A percentile compares a stretch with the other conserved stretches of the same genome.
Conservation (phyloP, 352 stramenopile genomes). For the Globisporangium paddicum region DNA sequence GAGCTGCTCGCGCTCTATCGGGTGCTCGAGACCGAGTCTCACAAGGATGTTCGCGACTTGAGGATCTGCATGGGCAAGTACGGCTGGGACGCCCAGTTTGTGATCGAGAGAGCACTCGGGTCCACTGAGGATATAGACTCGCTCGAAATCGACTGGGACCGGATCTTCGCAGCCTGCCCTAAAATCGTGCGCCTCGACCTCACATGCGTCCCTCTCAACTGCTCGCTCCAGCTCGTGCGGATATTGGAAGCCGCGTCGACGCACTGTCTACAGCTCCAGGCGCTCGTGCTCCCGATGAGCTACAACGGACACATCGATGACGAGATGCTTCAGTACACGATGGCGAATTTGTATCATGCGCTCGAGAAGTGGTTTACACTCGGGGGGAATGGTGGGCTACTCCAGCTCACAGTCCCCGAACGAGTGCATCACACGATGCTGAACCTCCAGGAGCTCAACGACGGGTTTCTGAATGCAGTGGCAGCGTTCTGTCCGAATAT, state of each 20-base stretch:
- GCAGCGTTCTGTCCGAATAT: conserved; percentile 15
- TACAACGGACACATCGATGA: background rate
- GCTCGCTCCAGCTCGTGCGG: background rate
- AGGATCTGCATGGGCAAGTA: conserved; percentile 6
- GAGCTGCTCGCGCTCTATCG: conserved; percentile 1
- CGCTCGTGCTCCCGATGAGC: conserved; percentile 6
- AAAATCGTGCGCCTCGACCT: conserved; percentile 6
- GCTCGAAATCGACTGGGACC: conserved; percentile 6
- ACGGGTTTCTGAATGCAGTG: conserved; percentile 14
- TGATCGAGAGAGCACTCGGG: background rate
- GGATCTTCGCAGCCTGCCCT: background rate
- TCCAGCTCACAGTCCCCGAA: conserved; percentile 21
- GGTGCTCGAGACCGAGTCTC: background rate
- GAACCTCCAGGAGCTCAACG: background rate
- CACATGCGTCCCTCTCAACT: background rate
- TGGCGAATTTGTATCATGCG: conserved; percentile 11
- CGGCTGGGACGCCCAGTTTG: conserved; percentile 2
- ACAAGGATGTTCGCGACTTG: background rate
- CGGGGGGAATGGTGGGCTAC: conserved; percentile 8
- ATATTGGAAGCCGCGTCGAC: conserved; percentile 6
- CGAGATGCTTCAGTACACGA: background rate
- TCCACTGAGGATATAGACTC: background rate
- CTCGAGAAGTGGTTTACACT: conserved; percentile 12
- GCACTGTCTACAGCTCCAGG: conserved; percentile 7
- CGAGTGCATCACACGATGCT: conserved; percentile 8